A percentile compares a stretch with the other conserved stretches of the same genome.
Conservation (phyloP, 371 early-diverging fungal genomes). For the Mortierella sp. region DNA sequence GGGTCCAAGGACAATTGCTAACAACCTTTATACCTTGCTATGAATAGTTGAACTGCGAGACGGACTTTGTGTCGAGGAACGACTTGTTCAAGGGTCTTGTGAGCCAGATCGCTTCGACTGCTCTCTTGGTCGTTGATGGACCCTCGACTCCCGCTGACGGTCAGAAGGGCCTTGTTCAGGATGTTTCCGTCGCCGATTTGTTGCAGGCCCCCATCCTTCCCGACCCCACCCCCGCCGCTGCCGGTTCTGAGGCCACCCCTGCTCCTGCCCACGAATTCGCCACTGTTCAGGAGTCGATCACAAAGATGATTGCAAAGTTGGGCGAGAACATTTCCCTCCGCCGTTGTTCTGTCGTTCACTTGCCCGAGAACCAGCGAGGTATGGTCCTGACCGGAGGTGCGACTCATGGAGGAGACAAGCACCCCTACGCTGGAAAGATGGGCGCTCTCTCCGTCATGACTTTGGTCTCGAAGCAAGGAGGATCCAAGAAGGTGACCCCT, state of each 20-base stretch:
- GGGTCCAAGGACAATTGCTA: neutral
- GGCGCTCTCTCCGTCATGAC: constrained; percentile 79
- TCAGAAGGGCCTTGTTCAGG: constrained; percentile 58
- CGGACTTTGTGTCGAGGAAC: constrained; percentile 94
- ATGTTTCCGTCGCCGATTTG: constrained; percentile 59
- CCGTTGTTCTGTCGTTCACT: constrained; percentile 69
- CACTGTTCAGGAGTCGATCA: constrained; percentile 75
- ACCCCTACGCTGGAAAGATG: constrained; percentile 67
- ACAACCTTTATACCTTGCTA: constrained; percentile 6
- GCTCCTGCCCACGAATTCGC: constrained; percentile 42
- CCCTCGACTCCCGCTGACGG: constrained; percentile 26
- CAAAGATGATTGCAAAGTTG: constrained; percentile 84
- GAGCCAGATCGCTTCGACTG: constrained; percentile 76
- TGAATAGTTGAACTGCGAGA: constrained; percentile 88
- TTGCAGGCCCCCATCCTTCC: constrained; percentile 71
- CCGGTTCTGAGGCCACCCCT: constrained; percentile 19
- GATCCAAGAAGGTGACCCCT: constrained; percentile 52
- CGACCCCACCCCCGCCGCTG: constrained; percentile 60
- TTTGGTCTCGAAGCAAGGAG: constrained; percentile 56
- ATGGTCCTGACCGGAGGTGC: constrained; percentile 67
- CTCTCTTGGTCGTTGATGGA: constrained; percentile 64
- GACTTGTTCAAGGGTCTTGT: constrained; percentile 86
- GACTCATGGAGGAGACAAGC: constrained; percentile 79
- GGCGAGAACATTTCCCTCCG: constrained; percentile 91
- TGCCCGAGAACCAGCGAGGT: constrained; percentile 48